Conservation (phyloP, 83 land plant genomes). For the Picea mariana region DNA sequence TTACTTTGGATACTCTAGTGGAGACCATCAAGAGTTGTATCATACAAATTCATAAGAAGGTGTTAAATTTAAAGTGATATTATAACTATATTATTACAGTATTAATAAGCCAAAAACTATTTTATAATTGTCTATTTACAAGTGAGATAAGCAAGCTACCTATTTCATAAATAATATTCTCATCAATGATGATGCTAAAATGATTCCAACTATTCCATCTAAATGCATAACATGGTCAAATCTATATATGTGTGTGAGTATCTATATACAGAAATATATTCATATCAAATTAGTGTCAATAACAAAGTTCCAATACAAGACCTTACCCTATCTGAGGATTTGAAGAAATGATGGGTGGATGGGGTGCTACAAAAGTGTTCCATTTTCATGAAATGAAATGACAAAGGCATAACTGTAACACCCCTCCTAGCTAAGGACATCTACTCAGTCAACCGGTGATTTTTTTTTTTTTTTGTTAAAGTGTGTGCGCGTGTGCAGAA, state of each 20-base stretch:
- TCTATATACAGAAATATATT: background rate
- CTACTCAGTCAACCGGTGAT: no score
- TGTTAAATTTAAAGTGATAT: background rate
- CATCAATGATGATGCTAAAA: slow-evolving; percentile 19
- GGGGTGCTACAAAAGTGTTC: no score
- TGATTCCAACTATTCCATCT: slow-evolving; percentile 35
- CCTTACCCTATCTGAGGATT: slow-evolving; percentile 11
- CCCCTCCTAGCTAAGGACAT: no score
- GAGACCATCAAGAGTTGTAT: slow-evolving; percentile 13
- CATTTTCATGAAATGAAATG: no score
- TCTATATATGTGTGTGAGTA: background rate
- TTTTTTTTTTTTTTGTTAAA: no score
- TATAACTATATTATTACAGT: no score
- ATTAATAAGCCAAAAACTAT: background rate
- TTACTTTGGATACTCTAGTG: slow-evolving; percentile 1
- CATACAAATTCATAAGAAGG: background rate
- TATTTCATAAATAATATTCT: slow-evolving; percentile 1
- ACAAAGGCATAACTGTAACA: no score
- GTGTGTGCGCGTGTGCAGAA: no score
- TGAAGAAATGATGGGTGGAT: no score
- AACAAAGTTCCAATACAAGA: background rate
- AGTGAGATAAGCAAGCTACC: background rate
- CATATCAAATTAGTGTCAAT: background rate
- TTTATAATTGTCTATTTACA: no score
- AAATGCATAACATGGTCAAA: no score